Conservation (phyloP, 108 stramenopile genomes). For the Tribonema minus region DNA sequence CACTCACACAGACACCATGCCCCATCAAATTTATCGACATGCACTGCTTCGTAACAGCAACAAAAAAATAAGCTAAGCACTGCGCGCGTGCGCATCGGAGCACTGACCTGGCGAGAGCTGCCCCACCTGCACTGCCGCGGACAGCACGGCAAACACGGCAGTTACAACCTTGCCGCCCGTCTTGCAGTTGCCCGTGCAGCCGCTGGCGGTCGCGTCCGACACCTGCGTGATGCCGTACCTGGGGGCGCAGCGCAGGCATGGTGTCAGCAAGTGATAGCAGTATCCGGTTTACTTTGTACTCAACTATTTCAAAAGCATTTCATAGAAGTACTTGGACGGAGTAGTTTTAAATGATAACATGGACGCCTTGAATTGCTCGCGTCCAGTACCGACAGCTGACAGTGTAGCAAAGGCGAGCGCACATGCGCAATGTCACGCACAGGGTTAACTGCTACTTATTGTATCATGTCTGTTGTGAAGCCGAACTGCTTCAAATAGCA, state of each 20-base stretch:
- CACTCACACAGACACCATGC: too few species aligned
- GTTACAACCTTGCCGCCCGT: conserved; percentile 43
- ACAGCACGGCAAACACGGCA: conserved; percentile 46
- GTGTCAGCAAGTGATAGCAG: too few species aligned
- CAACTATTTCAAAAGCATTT: background rate
- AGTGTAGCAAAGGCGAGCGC: background rate
- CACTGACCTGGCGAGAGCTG: too few species aligned
- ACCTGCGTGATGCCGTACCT: conserved; percentile 8
- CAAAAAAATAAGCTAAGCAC: too few species aligned
- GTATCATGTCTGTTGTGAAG: too few species aligned
- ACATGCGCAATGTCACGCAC: background rate
- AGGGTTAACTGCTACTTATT: too few species aligned
- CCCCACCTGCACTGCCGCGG: conserved; percentile 47
- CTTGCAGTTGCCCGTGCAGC: background rate
- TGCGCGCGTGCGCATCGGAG: too few species aligned
- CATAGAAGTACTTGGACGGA: background rate
- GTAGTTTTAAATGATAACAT: background rate
- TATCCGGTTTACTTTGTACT: too few species aligned
- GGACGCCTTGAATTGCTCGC: background rate
- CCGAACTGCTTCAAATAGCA: too few species aligned
- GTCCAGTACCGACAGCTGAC: background rate
- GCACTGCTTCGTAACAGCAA: too few species aligned
- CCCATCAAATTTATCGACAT: too few species aligned
- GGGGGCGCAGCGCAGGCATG: too few species aligned
- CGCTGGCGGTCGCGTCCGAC: conserved; percentile 37